phyloP scores from a whole-genome alignment of 2,329 filamentous ascomycete species.

The Xylariales sp. region DNA sequence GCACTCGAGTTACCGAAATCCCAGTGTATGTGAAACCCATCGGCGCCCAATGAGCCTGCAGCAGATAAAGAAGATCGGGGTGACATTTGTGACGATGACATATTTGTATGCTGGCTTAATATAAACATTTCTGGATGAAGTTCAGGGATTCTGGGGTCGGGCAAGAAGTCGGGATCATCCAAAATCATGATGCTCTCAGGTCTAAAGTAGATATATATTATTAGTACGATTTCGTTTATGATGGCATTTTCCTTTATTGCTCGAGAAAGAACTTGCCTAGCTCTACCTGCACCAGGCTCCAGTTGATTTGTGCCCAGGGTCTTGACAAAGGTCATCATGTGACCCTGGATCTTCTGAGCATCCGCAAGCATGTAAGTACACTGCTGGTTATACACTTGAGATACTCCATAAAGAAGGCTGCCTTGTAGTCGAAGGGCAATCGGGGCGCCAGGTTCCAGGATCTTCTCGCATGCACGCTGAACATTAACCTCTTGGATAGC shows the following conservation, averaged over 20 bases:
- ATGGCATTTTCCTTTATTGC: neutral
- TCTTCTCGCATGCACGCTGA: conserved; percentile 81
- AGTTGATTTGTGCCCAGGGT: conserved; percentile 54
- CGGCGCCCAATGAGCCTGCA: conserved; percentile 13
- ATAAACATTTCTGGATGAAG: conserved; percentile 47
- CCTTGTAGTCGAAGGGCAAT: conserved; percentile 88
- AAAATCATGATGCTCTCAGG: conserved; percentile 70
- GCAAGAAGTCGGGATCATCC: conserved; percentile 79
- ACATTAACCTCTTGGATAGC: conserved; percentile 87
- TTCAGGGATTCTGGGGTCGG: conserved; percentile 57
- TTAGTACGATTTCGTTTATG: neutral
- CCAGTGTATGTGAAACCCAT: conserved; percentile 16
- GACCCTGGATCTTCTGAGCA: conserved; percentile 67
- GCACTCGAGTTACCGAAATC: conserved; percentile 19
- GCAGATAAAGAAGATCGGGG: conserved; percentile 13
- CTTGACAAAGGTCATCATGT: conserved; percentile 65
- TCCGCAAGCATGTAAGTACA: conserved; percentile 82
- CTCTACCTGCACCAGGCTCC: conserved; percentile 67
- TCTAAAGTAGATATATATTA: conserved; percentile 37
- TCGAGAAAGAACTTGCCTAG: conserved; percentile 50
- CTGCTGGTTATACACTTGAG: conserved; percentile 82
- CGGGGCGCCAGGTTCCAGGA: conserved; percentile 74
- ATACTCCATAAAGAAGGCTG: conserved; percentile 80
- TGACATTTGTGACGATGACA: conserved; percentile 24
- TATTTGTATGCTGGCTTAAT: conserved; percentile 20